Evolutionary conservation across 169 alveolate genomes (phyloP), one percentile per base, ranked within the genome.

Genomic region (Theileria sp.): DNA sequence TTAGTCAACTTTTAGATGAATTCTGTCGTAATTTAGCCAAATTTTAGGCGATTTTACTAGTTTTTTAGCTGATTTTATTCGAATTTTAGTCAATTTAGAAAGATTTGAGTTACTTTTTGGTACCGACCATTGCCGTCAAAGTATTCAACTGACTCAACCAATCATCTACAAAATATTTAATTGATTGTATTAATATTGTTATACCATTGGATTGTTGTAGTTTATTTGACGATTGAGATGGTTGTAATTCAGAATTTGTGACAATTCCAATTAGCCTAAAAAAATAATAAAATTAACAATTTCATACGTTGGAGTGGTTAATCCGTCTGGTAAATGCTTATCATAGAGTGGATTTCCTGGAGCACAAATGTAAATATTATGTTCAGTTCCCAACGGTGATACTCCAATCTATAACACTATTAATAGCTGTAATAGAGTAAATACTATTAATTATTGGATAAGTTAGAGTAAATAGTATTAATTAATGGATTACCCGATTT

Each of bases 61-160:
- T 32, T 32, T 28, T 64, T 3, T 64, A 15, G 72, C 6, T 2
- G 50, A 64, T 64, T 17, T 17, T 17, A 28, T 3, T 9, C 30
- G 5, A n/a, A n/a, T n/a, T n/a, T n/a, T n/a, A n/a, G n/a, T n/a
- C n/a, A n/a, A n/a, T n/a, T n/a, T n/a, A n/a, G n/a, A n/a, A n/a
- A 32, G 36, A 3, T 32, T 32, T 32, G 3, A 19, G 25, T 65
- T 76, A 62, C 32, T 65, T 60, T 64, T 83, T 77, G 0, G 70
- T 74, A 1, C 85, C 88, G 2, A 85, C 85, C 87, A 85, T 71
- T 0, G 87, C 84, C 0, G 91, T 79, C 0, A 85, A 61, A 0
- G 71, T 78, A 50, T 68, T 85, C 19, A 85, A 85, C n/a, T 85
- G 87, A 50, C 68, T 79, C 62, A 85, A 75, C 91, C 91, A 85